Base-by-base conservation (phyloP, 202 grass and related monocot species). In the Brachypodium distachyon region DNA sequence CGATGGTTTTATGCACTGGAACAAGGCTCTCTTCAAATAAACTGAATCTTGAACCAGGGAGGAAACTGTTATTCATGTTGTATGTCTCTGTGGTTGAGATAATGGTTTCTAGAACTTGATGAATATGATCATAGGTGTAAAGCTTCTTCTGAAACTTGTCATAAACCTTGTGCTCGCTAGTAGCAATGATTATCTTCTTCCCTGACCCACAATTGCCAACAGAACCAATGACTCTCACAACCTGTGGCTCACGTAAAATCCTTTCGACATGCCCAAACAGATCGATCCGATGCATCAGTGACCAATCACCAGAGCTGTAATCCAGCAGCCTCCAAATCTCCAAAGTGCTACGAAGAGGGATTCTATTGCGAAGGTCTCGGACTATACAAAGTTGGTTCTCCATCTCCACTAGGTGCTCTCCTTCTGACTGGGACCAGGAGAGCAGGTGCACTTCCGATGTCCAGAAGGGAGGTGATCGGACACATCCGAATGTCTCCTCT, bases 281-380 rank as follows among this genome's bases (percentile, higher is more conserved):
- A 61, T 76, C 40, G 9, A 70, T 77, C 38, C 3, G 62, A 40
- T 41, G 62, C 29, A 34, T 22, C 3, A 77, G 11, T 5, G 63
- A 62, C 81, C 81, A 83, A 9, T 38, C 52, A 61, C 53, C 63
- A 52, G 53, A 50, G 39, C 32, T 17, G 0, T 13, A 70, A 42
- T 77, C 51, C 16, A 51, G 26, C 13, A 83, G 53, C n/a, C 31
- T 50, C 81, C 81, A 77, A 17, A 83, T 83, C 52, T 83, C 81
- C 4, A 77, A 2, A 43, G 22, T 5, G 33, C 53, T 19, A 39
- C 31, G 12, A 28, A 7, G 1, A 44, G 34, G 22, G 17, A 3
- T 43, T 0, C 23, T 7, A 1, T 19, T 18, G 7, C 81, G 52
- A 51, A 77, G 63, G 22, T 83, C 13, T 19, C 32, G 62, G 1